Evolutionary conservation across 2,329 filamentous ascomycete species (phyloP).

Genomic region (Botrytis galanthina): DNA sequence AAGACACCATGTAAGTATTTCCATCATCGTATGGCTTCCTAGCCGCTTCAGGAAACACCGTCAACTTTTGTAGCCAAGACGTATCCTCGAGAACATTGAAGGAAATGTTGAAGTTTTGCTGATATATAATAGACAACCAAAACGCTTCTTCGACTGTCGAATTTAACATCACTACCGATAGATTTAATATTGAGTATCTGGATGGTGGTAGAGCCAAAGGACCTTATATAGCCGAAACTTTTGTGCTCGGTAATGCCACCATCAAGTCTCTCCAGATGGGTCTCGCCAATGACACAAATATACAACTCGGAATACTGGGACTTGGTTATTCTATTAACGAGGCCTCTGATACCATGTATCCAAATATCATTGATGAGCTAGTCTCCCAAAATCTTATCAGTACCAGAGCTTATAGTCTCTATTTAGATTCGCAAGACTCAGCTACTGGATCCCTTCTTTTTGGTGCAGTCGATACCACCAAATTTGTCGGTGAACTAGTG

Average conservation of each 20-base stretch:
- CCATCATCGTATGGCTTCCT: background rate
- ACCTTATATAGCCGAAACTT: constrained; percentile 47
- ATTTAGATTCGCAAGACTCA: constrained; percentile 35
- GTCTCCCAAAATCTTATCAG: constrained; percentile 43
- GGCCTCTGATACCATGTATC: constrained; percentile 42
- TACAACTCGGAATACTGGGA: constrained; percentile 55
- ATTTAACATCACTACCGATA: background rate
- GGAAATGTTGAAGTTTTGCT: background rate
- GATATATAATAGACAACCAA: background rate
- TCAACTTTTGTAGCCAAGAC: background rate
- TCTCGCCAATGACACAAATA: constrained; percentile 48
- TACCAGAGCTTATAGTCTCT: constrained; percentile 42
- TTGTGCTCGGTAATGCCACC: constrained; percentile 45
- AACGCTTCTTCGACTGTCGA: background rate
- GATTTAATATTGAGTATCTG: constrained; percentile 58
- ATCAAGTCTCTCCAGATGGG: constrained; percentile 54
- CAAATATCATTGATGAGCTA: constrained; percentile 38
- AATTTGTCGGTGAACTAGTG: constrained; percentile 42
- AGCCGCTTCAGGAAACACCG: background rate
- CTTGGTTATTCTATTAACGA: constrained; percentile 52
- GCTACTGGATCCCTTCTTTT: constrained; percentile 42
- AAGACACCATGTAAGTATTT: constrained; percentile 47
- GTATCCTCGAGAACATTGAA: too few relatives aligned
- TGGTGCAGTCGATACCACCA: constrained; percentile 47
- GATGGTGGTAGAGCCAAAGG: constrained; percentile 51